These are phyloP conservation scores for Fraxinus velutina DNA, from an alignment of 305 asterid species.

Conservation along the genomic window DNA sequence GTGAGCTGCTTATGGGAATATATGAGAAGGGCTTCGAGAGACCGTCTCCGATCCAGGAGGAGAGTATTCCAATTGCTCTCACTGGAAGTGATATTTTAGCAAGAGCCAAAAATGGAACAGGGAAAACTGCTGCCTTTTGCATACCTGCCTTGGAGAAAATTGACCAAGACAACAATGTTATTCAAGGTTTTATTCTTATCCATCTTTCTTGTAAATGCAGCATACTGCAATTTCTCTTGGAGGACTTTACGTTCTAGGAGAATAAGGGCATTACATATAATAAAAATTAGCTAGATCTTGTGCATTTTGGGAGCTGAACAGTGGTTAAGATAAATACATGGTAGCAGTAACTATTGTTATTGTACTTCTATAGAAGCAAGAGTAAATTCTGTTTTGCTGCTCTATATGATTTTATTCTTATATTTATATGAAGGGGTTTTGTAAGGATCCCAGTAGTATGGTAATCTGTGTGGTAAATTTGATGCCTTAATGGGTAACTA, in stretches of 20 bases:
- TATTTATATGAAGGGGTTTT: constrained; percentile 9
- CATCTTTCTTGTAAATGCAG: constrained; percentile 21
- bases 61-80: constrained; percentile 91
- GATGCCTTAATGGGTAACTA: background rate
- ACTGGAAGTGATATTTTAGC: constrained; percentile 93
- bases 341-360: background rate
- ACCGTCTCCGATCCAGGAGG: constrained; percentile 97
- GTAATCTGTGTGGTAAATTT: background rate
- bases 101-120: constrained; percentile 96
- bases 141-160: constrained; percentile 90
- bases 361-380: background rate
- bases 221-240: constrained; percentile 11
- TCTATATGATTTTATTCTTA: background rate
- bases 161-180: constrained; percentile 75
- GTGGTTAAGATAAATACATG: constrained; percentile 3
- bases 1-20: constrained; percentile 94
- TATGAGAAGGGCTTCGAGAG: constrained; percentile 94
- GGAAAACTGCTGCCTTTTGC: constrained; percentile 96
- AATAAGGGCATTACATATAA: background rate
- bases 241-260: background rate
- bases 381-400: constrained; percentile 3
- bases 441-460: constrained; percentile 1
- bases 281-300: background rate
- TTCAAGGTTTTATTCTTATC: constrained; percentile 61
- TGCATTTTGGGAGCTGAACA: constrained; percentile 16